A percentile compares a stretch with the other conserved stretches of the same genome.
Conservation (phyloP, 306 rosid genomes). For the Glycine tomentella region DNA sequence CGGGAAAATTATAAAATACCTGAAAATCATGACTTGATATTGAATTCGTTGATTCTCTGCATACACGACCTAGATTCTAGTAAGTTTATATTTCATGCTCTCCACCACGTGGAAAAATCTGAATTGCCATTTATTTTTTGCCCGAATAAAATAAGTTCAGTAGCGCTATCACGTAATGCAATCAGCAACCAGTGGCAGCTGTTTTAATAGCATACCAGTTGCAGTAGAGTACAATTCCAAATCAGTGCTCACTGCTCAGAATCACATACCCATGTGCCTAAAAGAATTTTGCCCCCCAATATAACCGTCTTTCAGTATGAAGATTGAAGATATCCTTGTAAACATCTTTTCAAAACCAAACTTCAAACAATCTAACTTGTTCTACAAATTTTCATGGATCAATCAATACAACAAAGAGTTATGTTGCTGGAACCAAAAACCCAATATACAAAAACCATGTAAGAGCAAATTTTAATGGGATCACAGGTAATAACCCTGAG, state of each 20-base stretch:
- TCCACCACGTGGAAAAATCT: neutral
- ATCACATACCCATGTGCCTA: neutral
- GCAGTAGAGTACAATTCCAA: neutral
- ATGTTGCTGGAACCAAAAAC: slow-evolving; percentile 16
- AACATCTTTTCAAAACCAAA: neutral
- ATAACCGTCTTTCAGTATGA: neutral
- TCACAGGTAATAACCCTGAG: slow-evolving; percentile 7
- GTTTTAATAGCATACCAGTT: neutral
- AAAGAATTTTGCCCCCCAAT: neutral
- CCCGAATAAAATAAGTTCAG: too few species aligned
- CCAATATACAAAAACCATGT: neutral
- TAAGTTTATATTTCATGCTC: neutral
- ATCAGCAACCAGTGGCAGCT: neutral
- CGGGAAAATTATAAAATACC: neutral
- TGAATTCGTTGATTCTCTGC: neutral
- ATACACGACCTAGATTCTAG: neutral
- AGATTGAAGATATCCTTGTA: neutral
- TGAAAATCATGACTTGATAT: neutral
- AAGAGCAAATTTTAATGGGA: neutral
- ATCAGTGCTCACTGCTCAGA: neutral
- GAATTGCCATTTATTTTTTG: too few species aligned
- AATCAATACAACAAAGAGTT: neutral
- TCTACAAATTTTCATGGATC: slow-evolving; percentile 1
- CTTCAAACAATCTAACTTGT: neutral
- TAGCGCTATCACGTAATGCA: neutral